phyloP scores from a whole-genome alignment of 371 early-diverging fungal genomes.

The Mucor mucedo region DNA sequence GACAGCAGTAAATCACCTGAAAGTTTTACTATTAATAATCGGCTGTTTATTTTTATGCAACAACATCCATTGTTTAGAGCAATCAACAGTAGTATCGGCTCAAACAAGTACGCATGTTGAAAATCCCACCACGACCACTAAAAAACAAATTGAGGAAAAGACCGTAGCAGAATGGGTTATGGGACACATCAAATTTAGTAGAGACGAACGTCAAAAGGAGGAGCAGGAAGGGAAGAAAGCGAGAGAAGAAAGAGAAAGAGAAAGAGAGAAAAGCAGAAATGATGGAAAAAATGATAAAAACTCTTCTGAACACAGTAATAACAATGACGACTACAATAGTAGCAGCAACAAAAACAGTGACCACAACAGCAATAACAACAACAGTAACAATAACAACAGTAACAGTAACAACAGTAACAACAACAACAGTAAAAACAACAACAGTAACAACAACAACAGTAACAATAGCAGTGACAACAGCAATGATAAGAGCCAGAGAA shows the following conservation, averaged over 20 bases:
- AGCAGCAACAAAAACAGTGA: background rate
- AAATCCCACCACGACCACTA: background rate
- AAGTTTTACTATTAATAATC: background rate
- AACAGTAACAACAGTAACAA: too few relatives aligned
- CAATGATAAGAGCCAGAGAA: background rate
- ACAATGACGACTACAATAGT: background rate
- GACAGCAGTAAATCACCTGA: slow-evolving; percentile 2
- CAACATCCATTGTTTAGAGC: background rate
- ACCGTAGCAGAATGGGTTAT: background rate
- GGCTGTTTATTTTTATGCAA: background rate
- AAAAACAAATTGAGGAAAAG: background rate
- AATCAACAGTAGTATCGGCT: background rate
- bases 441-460: too few relatives aligned
- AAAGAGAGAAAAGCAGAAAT: background rate
- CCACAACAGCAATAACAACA: background rate
- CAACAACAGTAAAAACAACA: too few relatives aligned
- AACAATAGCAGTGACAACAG: background rate
- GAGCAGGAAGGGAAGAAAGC: background rate
- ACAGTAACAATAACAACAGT: too few relatives aligned
- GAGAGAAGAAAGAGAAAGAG: background rate
- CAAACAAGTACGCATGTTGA: background rate
- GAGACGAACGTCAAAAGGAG: background rate
- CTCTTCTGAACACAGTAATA: background rate
- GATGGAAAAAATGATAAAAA: slow-evolving; percentile 2
- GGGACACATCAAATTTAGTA: background rate